phyloP scores from a whole-genome alignment of 1,139 yeast genomes.

The Pichia sp. region DNA sequence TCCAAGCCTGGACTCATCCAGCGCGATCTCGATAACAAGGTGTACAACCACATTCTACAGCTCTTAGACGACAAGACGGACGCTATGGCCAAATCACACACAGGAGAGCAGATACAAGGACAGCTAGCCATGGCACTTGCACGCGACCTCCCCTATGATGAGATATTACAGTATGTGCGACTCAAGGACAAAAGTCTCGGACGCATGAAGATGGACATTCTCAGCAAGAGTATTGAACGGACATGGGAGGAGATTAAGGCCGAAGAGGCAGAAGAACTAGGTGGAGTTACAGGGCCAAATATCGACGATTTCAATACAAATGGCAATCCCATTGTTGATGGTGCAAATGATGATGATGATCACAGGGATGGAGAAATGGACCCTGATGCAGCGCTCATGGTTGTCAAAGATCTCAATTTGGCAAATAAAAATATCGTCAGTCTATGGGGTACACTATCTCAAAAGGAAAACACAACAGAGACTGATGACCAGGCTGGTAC shows the following conservation, averaged over 20 bases:
- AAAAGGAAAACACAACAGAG: not conserved
- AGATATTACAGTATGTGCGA: constrained; percentile 49
- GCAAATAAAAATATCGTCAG: constrained; percentile 72
- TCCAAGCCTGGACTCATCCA: constrained; percentile 21
- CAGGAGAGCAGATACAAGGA: not conserved
- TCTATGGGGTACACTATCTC: constrained; percentile 50
- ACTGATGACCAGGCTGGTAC: no score
- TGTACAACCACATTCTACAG: constrained; percentile 28
- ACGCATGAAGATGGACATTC: constrained; percentile 50
- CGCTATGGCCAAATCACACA: constrained; percentile 16
- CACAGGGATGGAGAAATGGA: constrained; percentile 36
- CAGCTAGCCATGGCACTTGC: constrained; percentile 42
- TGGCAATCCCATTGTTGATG: constrained; percentile 31
- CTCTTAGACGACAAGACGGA: constrained; percentile 27
- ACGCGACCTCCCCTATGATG: constrained; percentile 43
- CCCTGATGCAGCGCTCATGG: constrained; percentile 53
- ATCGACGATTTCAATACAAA: constrained; percentile 21
- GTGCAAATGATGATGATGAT: constrained; percentile 10
- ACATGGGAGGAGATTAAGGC: constrained; percentile 29
- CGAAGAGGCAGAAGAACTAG: constrained; percentile 27
- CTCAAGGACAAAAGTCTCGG: constrained; percentile 56
- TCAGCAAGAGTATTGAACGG: constrained; percentile 38
- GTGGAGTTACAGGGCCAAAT: not conserved
- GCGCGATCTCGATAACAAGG: constrained; percentile 26
- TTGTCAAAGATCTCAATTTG: constrained; percentile 50